These are phyloP conservation scores for Colletotrichum chrysophilum DNA, from an alignment of 2,329 filamentous ascomycete species.

Conservation along the genomic window DNA sequence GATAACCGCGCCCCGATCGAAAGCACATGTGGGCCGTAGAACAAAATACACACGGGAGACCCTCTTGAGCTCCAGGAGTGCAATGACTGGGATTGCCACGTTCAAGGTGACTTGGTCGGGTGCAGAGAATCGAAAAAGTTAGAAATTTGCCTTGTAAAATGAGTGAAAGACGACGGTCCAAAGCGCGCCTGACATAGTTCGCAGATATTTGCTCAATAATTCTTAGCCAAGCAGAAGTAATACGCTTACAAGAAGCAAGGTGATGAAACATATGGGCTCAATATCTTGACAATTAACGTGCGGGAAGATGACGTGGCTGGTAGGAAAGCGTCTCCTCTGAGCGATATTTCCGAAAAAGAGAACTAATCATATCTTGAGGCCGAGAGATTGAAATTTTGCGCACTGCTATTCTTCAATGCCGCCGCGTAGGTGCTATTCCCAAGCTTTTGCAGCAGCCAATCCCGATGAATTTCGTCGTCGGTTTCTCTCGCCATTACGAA, in stretches of 20 bases:
- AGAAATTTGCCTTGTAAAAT: background rate
- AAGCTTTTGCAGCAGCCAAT: background rate
- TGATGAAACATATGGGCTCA: background rate
- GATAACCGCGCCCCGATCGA: background rate
- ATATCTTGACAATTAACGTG: background rate
- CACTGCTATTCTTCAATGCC: conserved; percentile 26
- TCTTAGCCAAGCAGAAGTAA: background rate
- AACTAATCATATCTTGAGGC: background rate
- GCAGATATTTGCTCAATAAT: background rate
- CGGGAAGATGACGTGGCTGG: background rate
- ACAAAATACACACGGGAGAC: background rate
- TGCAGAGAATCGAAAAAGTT: background rate
- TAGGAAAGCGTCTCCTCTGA: background rate
- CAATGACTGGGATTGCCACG: background rate
- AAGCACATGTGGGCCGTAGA: background rate
- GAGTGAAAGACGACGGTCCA: background rate
- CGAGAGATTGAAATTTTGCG: background rate
- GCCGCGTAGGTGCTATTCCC: background rate
- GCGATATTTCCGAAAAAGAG: background rate
- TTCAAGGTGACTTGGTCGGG: background rate
- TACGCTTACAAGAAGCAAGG: background rate
- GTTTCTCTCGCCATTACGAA: background rate
- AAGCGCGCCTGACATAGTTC: background rate
- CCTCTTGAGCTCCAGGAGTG: background rate
- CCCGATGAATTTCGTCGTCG: background rate